These are phyloP conservation scores for Agroathelia rolfsii DNA, from an alignment of 1,284 basidiomycete genomes.

Conservation along the genomic window DNA sequence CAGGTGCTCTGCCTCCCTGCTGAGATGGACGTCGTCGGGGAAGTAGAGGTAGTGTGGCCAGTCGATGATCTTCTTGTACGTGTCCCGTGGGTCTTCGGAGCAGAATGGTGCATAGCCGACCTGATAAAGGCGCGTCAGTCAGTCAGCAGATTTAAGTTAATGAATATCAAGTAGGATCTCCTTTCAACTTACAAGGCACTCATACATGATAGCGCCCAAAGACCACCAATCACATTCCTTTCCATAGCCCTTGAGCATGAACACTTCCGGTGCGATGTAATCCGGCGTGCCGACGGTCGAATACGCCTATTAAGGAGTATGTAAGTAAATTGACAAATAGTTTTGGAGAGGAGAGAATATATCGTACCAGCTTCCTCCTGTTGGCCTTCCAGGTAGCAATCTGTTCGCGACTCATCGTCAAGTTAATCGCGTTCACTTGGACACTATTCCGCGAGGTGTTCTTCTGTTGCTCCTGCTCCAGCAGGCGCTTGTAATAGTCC, in stretches of 20 bases:
- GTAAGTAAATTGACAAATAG: constrained; percentile 2
- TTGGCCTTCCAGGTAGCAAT: constrained; percentile 99
- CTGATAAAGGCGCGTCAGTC: constrained; percentile 61
- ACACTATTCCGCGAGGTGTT: constrained; percentile 80
- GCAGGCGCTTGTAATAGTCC: constrained; percentile 86
- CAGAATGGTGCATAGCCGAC: constrained; percentile 98
- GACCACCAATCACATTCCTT: constrained; percentile 99
- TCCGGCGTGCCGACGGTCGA: constrained; percentile 97
- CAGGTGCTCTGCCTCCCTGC: constrained; percentile 86
- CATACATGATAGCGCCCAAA: constrained; percentile 95
- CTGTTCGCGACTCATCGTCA: constrained; percentile 91
- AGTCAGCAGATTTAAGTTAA: constrained; percentile 47
- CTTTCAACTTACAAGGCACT: too few relatives aligned
- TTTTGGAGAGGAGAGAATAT: constrained; percentile 1
- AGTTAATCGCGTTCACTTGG: constrained; percentile 90
- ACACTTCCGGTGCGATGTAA: constrained; percentile 98
- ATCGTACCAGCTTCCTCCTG: constrained; percentile 79
- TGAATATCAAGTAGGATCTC: too few relatives aligned
- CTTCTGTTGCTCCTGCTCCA: constrained; percentile 53
- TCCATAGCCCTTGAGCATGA: constrained; percentile 94
- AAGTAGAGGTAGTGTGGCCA: constrained; percentile 89
- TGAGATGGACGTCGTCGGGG: constrained; percentile 94
- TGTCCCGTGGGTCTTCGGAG: constrained; percentile 95
- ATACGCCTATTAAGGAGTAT: constrained; percentile 57
- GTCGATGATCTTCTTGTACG: constrained; percentile 97